Conservation (phyloP, 345 rosid genomes). For the Litchi chinensis region DNA sequence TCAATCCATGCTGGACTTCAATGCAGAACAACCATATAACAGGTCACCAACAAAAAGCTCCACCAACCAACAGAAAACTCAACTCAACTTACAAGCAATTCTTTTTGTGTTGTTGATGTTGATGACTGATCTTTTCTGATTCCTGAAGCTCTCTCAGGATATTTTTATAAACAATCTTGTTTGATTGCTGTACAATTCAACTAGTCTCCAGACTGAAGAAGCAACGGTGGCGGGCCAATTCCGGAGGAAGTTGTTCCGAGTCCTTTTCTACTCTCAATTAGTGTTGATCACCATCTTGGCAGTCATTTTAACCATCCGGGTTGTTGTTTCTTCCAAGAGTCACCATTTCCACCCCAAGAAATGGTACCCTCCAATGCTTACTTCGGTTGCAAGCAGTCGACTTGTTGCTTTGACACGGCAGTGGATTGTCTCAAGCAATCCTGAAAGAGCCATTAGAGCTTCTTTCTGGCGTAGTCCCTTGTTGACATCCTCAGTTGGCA, state of each 20-base stretch:
- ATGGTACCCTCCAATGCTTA: slow-evolving; percentile 76
- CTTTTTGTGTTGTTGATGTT: background rate
- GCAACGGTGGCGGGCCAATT: slow-evolving; percentile 44
- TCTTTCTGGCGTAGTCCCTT: slow-evolving; percentile 73
- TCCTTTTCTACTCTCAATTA: slow-evolving; percentile 60
- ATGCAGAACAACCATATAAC: no score
- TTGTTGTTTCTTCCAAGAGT: slow-evolving; percentile 45
- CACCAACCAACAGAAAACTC: background rate
- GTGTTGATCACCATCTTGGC: slow-evolving; percentile 49
- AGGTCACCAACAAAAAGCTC: no score
- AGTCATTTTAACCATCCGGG: slow-evolving; percentile 60
- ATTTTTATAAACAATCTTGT: background rate
- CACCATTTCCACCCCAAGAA: slow-evolving; percentile 65
- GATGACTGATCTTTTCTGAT: background rate
- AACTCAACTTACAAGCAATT: slow-evolving; percentile 36
- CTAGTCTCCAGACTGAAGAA: slow-evolving; percentile 12
- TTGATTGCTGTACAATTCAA: slow-evolving; percentile 20
- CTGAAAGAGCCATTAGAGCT: slow-evolving; percentile 52
- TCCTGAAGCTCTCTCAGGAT: background rate
- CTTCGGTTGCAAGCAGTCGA: slow-evolving; percentile 57
- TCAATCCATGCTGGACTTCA: no score
- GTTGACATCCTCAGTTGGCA: slow-evolving; percentile 59
- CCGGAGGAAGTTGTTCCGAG: slow-evolving; percentile 50
- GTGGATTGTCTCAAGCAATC: slow-evolving; percentile 44
- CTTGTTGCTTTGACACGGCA: slow-evolving; percentile 56